These are phyloP conservation scores for Coemansia umbellata DNA, from an alignment of 192 early-diverging fungal species.

Conservation along the genomic window DNA sequence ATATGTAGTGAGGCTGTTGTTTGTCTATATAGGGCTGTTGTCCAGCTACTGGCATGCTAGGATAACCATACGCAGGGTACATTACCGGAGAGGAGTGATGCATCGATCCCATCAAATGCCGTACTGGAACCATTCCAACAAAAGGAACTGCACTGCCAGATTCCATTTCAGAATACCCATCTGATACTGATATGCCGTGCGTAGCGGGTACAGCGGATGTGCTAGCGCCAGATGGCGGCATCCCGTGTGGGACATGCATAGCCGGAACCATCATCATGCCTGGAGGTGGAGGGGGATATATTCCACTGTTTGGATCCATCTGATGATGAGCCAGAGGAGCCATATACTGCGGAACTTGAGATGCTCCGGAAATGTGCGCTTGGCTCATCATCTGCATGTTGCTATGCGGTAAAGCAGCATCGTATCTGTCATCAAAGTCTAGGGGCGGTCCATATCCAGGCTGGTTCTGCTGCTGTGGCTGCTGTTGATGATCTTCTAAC, in stretches of 20 bases:
- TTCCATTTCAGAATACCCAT: too few relatives aligned
- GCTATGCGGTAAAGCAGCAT: neutral
- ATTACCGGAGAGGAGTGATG: neutral
- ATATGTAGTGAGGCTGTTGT: neutral
- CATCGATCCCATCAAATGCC: neutral
- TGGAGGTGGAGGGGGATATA: neutral
- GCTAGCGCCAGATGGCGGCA: too few relatives aligned
- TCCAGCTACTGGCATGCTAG: neutral
- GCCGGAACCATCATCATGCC: constrained; percentile 2
- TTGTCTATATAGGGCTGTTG: too few relatives aligned
- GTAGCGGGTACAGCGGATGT: too few relatives aligned
- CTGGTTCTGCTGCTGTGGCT: neutral
- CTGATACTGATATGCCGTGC: too few relatives aligned
- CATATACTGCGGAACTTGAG: constrained; percentile 8
- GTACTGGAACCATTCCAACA: neutral
- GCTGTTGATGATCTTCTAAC: constrained; percentile 9
- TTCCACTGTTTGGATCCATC: too few relatives aligned
- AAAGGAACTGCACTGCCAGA: too few relatives aligned
- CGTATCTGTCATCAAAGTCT: neutral
- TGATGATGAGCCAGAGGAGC: constrained; percentile 1
- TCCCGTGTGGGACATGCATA: neutral
- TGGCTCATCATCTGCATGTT: neutral
- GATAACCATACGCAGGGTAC: constrained; percentile 1
- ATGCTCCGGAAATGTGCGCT: too few relatives aligned
- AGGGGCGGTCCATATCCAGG: neutral